Conservation (phyloP, 352 stramenopile genomes). For the Phytopythium oedochilum region DNA sequence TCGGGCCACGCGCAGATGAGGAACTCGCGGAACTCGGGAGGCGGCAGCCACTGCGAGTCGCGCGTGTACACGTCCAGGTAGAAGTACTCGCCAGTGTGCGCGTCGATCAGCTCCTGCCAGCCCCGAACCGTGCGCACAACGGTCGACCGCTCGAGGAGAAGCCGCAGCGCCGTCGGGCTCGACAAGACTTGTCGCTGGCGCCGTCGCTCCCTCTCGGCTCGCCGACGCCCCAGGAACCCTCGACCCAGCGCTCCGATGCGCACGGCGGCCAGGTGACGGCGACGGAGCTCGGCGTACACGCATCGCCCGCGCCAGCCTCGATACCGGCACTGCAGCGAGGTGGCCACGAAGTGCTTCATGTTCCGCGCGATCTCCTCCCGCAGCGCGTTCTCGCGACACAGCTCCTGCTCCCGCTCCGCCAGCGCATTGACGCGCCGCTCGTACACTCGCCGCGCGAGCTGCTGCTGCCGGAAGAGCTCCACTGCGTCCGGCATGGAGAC, state of each 20-base stretch:
- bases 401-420: slow-evolving; percentile 27
- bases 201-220: slow-evolving; percentile 37
- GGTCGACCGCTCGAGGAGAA: slow-evolving; percentile 60
- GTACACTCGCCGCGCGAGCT: slow-evolving; percentile 50
- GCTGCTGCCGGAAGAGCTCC: slow-evolving; percentile 39
- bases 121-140: slow-evolving; percentile 57
- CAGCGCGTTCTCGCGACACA: slow-evolving; percentile 56
- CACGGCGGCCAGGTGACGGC: slow-evolving; percentile 44
- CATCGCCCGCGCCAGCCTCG: slow-evolving; percentile 56
- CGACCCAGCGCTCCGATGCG: slow-evolving; percentile 53
- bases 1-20: slow-evolving; percentile 58
- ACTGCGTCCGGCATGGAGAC: slow-evolving; percentile 36
- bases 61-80: slow-evolving; percentile 81
- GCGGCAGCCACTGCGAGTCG: slow-evolving; percentile 76
- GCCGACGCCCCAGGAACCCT: slow-evolving; percentile 37
- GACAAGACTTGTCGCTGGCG: slow-evolving; percentile 57
- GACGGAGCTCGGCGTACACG: slow-evolving; percentile 19
- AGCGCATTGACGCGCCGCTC: slow-evolving; percentile 47
- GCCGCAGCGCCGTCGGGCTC: slow-evolving; percentile 57
- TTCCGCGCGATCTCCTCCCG: slow-evolving; percentile 70
- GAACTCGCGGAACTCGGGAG: slow-evolving; percentile 57
- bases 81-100: slow-evolving; percentile 83
- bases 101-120: slow-evolving; percentile 77
- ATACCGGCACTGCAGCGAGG: slow-evolving; percentile 56
- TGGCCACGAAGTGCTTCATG: slow-evolving; percentile 73